Evolutionary conservation across 78 protist genomes (phyloP).

Genomic region (Anaeramoeba flamelloides): DNA sequence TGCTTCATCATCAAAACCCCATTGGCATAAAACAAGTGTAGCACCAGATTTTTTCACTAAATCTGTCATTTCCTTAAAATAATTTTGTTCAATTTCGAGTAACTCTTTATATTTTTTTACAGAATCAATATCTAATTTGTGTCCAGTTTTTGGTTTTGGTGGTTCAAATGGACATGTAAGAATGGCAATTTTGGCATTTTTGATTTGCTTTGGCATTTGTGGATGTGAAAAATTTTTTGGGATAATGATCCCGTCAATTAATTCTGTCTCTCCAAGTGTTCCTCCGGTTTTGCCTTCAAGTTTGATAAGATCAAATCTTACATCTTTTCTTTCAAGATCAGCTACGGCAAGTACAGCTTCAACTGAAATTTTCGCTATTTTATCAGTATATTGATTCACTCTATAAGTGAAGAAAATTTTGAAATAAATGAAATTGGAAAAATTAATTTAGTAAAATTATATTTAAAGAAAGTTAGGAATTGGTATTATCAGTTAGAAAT

Average conservation of each 20-base stretch:
- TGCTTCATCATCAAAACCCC: constrained; percentile 99
- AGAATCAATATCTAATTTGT: constrained; percentile 47
- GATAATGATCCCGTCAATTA: constrained; percentile 86
- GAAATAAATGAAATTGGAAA: too few species aligned
- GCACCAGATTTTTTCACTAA: constrained; percentile 81
- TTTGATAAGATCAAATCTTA: constrained; percentile 94
- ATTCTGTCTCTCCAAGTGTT: constrained; percentile 74
- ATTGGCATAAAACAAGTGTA: constrained; percentile 77
- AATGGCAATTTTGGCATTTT: constrained; percentile 83
- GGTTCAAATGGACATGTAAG: constrained; percentile 98
- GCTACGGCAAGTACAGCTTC: constrained; percentile 93
- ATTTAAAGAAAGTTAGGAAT: too few species aligned
- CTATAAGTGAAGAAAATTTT: too few species aligned
- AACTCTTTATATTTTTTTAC: constrained; percentile 64
- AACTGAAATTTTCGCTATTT: constrained; percentile 49
- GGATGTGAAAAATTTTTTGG: constrained; percentile 87
- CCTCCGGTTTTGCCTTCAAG: constrained; percentile 79
- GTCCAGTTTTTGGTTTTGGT: constrained; percentile 98
- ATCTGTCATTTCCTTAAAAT: constrained; percentile 48
- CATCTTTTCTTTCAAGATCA: constrained; percentile 84
- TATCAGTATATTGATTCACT: too few species aligned
- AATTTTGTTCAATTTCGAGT: constrained; percentile 64
- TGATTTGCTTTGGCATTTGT: constrained; percentile 56
- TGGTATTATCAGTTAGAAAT: too few species aligned
- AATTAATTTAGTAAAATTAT: too few species aligned